Evolutionary conservation across 106 monocot species (phyloP).

Genomic region (Dendrobium officinale): DNA sequence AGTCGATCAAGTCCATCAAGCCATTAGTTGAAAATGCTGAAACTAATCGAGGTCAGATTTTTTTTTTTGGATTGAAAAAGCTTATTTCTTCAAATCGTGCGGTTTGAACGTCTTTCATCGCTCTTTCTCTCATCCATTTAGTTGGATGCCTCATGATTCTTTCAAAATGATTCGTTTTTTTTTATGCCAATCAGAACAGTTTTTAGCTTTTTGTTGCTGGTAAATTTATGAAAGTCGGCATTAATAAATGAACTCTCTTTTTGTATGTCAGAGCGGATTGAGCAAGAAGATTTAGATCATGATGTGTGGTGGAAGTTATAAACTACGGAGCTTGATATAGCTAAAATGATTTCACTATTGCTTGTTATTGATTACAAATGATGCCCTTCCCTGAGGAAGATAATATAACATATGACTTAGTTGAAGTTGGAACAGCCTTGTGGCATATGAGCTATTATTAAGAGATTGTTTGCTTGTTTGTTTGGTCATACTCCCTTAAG

Average conservation of each 20-base stretch:
- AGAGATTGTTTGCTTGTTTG: too few relatives aligned
- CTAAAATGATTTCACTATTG: too few relatives aligned
- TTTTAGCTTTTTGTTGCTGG: not conserved
- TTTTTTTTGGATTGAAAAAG: not conserved
- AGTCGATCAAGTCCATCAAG: slow-evolving; percentile 25
- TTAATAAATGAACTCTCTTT: not conserved
- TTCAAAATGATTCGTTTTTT: not conserved
- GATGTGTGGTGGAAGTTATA: too few relatives aligned
- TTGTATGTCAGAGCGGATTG: not conserved
- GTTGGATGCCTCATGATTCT: not conserved
- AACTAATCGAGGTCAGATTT: slow-evolving; percentile 25
- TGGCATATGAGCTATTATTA: too few relatives aligned
- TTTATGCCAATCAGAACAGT: too few relatives aligned
- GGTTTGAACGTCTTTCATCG: not conserved
- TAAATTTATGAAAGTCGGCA: not conserved
- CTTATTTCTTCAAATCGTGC: not conserved
- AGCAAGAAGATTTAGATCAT: not conserved
- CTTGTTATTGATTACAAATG: too few relatives aligned
- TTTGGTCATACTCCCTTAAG: too few relatives aligned
- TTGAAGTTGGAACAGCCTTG: too few relatives aligned
- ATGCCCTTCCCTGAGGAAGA: too few relatives aligned
- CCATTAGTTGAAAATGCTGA: slow-evolving; percentile 22
- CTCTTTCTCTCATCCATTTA: not conserved
- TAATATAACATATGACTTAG: too few relatives aligned
- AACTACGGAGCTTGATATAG: too few relatives aligned